Base-by-base conservation (phyloP, 139 green algal genomes). In the Micractinium conductrix region DNA sequence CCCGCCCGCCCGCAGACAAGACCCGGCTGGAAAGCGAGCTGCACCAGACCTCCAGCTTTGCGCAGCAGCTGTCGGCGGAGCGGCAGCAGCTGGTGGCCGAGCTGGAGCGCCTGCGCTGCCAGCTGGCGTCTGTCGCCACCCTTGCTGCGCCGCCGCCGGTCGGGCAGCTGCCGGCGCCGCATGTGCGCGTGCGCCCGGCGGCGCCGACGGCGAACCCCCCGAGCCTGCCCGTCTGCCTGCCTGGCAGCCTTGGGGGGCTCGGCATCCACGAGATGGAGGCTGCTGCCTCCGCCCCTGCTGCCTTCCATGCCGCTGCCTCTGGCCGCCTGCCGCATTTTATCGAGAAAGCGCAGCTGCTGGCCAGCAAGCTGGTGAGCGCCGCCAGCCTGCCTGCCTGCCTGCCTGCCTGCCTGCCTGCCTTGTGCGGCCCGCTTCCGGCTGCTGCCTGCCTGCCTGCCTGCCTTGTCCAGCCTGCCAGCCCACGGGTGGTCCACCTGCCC, bases 21-120 rank as follows among this genome's bases (percentile, higher is more conserved):
- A n/a, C 43, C n/a, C 44, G 48, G 9, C 72, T 79, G 72, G n/a
- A 60, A 19, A 65, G 30, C n/a, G 44, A 60, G 72, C 72, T 79
- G 72, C 35, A 60, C n/a, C 72, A 79, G 30, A 35, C 72, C 30
- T 44, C 72, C n/a, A 43, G 72, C 72, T 33, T 60, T 50, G 48
- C 48, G 44, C 44, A 62, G 72, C 44, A 60, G n/a, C 48, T 79
- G 72, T 50, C 72, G 4, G 44, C 72, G 3, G 72, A 79, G 44
- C 62, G 63, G 72, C 40, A 50, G 44, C 40, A 50, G 44, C 33
- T 79, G 72, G 44, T 79, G 72, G 72, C 72, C 4, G 72, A 79
- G 44, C 26, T 79, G 21, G 44, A 79, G 44, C 72, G 44, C 28
- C 44, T 79, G 44, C 72, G 72, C 72, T n/a, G 33, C 44, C 72